These are phyloP conservation scores for Exophiala sp. DNA, from an alignment of 2,329 filamentous ascomycete genomes.

Conservation along the genomic window DNA sequence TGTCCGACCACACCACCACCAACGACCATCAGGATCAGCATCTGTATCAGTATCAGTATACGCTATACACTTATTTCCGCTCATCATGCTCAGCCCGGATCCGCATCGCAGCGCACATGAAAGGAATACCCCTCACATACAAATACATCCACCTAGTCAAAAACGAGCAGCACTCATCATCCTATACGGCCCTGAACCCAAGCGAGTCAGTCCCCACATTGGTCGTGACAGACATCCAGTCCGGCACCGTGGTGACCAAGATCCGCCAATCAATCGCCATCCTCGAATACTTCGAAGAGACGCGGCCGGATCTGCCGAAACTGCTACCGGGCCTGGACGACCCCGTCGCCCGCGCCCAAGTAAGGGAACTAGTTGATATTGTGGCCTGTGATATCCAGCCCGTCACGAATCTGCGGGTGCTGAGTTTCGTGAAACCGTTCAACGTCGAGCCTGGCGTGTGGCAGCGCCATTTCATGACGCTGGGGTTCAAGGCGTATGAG, in stretches of 20 bases:
- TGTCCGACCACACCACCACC: too few species aligned
- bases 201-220: conserved; percentile 52
- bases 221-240: conserved; percentile 33
- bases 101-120: conserved; percentile 55
- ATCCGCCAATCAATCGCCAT: conserved; percentile 54
- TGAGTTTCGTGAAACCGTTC: conserved; percentile 45
- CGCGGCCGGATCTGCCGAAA: conserved; percentile 36
- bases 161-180: conserved; percentile 45
- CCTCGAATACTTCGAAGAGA: conserved; percentile 58
- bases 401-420: conserved; percentile 52
- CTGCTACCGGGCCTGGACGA: conserved; percentile 46
- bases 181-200: conserved; percentile 49
- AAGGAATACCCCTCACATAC: conserved; percentile 46
- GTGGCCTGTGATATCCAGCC: conserved; percentile 55
- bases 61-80: conserved; percentile 56
- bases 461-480: conserved; percentile 48
- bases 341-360: conserved; percentile 42
- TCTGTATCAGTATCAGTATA: too few species aligned
- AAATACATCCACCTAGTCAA: conserved; percentile 51
- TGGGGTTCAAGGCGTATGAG: conserved; percentile 55
- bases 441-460: conserved; percentile 45
- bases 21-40: too few species aligned
- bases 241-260: conserved; percentile 35
- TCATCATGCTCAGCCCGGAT: conserved; percentile 59
- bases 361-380: conserved; percentile 51